phyloP scores from a whole-genome alignment of 2,329 filamentous ascomycete genomes.

The Arthrobotrys iridis region DNA sequence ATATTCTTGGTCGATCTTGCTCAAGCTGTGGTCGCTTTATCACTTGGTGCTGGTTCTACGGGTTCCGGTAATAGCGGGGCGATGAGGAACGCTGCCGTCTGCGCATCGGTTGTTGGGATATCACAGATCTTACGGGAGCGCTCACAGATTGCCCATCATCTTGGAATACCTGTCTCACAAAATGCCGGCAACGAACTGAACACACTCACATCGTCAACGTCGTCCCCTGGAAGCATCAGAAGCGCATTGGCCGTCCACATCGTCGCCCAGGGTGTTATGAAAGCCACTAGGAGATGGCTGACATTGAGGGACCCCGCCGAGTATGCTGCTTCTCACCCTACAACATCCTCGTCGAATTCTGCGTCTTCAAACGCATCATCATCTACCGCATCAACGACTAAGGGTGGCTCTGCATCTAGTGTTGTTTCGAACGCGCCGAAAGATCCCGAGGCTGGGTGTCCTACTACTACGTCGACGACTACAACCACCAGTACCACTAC shows the following conservation, averaged over 20 bases:
- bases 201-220: slow-evolving; percentile 41
- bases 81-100: slow-evolving; percentile 67
- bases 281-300: slow-evolving; percentile 58
- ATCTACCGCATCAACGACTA: slow-evolving; percentile 35
- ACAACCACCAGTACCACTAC: slow-evolving; percentile 54
- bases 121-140: slow-evolving; percentile 46
- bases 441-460: slow-evolving; percentile 58
- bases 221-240: slow-evolving; percentile 57
- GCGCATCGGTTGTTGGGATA: slow-evolving; percentile 64
- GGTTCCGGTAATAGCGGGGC: slow-evolving; percentile 63
- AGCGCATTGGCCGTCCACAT: slow-evolving; percentile 59
- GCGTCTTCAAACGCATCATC: slow-evolving; percentile 46
- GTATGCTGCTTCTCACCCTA: slow-evolving; percentile 53
- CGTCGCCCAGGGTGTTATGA: slow-evolving; percentile 59
- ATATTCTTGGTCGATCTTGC: slow-evolving; percentile 67
- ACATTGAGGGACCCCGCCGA: slow-evolving; percentile 55
- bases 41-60: slow-evolving; percentile 67
- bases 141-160: slow-evolving; percentile 45
- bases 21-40: slow-evolving; percentile 69
- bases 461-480: slow-evolving; percentile 61
- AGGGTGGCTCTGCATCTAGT: slow-evolving; percentile 45
- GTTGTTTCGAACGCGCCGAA: slow-evolving; percentile 54
- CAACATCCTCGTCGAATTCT: slow-evolving; percentile 40
- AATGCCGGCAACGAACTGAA: slow-evolving; percentile 43
- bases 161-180: slow-evolving; percentile 41